Conservation (phyloP, 441 rosid genomes). For the Pelargonium myrrhifolium region DNA sequence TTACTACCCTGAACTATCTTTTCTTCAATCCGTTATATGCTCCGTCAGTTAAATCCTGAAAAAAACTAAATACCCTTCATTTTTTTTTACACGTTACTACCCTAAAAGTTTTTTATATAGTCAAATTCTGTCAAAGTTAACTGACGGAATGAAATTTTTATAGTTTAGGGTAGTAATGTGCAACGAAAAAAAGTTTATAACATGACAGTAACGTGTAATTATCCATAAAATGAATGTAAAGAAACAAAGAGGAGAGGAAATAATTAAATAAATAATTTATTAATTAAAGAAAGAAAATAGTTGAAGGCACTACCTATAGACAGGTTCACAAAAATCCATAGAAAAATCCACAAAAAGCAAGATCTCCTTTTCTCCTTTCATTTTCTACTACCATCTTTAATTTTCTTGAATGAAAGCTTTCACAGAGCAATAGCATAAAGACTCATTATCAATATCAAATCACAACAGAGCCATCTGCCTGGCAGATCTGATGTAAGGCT, state of each 20-base stretch:
- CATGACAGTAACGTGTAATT: too few species aligned
- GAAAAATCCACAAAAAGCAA: background rate
- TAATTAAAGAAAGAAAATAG: background rate
- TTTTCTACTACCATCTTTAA: background rate
- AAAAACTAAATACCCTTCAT: too few species aligned
- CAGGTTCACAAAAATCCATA: background rate
- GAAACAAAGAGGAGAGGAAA: background rate
- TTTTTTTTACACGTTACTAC: too few species aligned
- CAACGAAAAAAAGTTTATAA: too few species aligned
- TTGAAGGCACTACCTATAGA: background rate
- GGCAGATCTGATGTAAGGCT: conserved; percentile 2
- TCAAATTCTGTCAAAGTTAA: too few species aligned
- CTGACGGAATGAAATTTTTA: too few species aligned
- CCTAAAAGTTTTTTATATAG: too few species aligned
- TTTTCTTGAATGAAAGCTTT: background rate
- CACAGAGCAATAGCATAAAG: background rate
- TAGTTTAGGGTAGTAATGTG: too few species aligned
- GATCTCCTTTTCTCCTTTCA: background rate
- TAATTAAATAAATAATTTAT: too few species aligned
- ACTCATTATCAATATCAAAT: background rate
- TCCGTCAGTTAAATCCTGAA: too few species aligned
- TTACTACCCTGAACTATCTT: too few species aligned
- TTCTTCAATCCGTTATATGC: too few species aligned
- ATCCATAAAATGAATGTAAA: background rate
- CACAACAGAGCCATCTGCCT: conserved; percentile 6